Base-by-base conservation (phyloP, 371 early-diverging fungal genomes). In the Catenaria anguillulae region DNA sequence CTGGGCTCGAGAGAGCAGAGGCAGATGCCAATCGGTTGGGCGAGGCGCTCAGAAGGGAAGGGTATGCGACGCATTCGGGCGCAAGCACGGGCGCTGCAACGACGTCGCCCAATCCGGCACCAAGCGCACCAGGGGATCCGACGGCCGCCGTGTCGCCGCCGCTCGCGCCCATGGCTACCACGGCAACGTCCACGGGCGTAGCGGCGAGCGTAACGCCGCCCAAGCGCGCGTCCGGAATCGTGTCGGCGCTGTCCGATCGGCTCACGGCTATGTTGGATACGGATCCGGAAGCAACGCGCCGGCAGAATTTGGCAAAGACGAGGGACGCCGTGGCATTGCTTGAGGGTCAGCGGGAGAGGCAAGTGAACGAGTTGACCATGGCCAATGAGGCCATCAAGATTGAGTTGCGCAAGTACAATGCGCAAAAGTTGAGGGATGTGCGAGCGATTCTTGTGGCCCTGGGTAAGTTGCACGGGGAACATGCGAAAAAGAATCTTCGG, bases 371-470 rank as follows among this genome's bases (percentile, higher is more conserved):
- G 62, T 63, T 96, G 63, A 75, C 72, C 37, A 77, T 79, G 19
- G 78, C 86, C 35, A 90, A 90, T 29, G 75, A 76, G 1, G 84
- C 86, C 35, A 77, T 91, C n/a, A 92, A 93, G 69, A 68, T 76
- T 13, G 91, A 96, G 64, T 65, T 96, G 65, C 92, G 93, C 67
- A 77, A 92, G 52, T 96, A 90, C 74, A 95, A 96, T 72, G 72
- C 79, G 56, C 87, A 89, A 67, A 96, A 96, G 73, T 75, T 90
- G 56, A 75, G 75, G 52, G 52, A 50, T 31, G 8, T 50, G 29
- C 26, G 29, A 8, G 31, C 26, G 29, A 29, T 50, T 2, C 31
- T 50, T 4, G 15, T 50, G 29, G 21, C 8, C 31, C 24, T 19
- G 29, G 52, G 29, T 15, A 8, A 15, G 15, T 12, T 8, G 21